Evolutionary conservation across 1,284 basidiomycete genomes (phyloP).

Genomic region (Marasmius oreades): DNA sequence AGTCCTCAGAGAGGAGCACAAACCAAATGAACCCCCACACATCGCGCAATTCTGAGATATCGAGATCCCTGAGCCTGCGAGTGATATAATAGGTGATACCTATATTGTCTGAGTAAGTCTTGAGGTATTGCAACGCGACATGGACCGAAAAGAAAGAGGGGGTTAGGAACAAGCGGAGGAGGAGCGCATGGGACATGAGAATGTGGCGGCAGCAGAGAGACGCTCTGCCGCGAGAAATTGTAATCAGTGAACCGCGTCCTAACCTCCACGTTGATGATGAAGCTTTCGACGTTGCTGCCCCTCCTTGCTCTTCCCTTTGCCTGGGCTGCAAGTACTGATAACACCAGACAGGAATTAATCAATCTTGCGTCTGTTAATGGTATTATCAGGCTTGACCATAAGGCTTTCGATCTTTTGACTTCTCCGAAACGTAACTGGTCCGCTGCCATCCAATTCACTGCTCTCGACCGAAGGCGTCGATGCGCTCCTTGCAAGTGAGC

Average conservation of each 20-base stretch:
- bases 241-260: neutral
- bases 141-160: conserved; percentile 89
- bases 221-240: neutral
- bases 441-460: conserved; percentile 81
- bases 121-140: conserved; percentile 87
- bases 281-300: conserved; percentile 23
- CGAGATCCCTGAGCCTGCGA: conserved; percentile 73
- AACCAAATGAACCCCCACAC: conserved; percentile 98
- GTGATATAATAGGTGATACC: conserved; percentile 97
- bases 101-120: conserved; percentile 87
- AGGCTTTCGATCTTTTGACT: conserved; percentile 74
- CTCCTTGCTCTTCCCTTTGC: conserved; percentile 45
- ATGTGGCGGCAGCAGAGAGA: neutral
- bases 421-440: conserved; percentile 79
- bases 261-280: conserved; percentile 19
- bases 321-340: conserved; percentile 37
- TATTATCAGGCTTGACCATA: conserved; percentile 75
- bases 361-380: conserved; percentile 67
- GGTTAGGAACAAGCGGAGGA: conserved; percentile 85
- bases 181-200: conserved; percentile 70
- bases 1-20: conserved; percentile 17
- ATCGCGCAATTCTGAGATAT: conserved; percentile 81
- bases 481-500: conserved; percentile 78
- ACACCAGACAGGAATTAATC: conserved; percentile 50
- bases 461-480: conserved; percentile 73